These are phyloP conservation scores for Trichoderma virens DNA, from an alignment of 495 filamentous ascomycete species.

Conservation along the genomic window DNA sequence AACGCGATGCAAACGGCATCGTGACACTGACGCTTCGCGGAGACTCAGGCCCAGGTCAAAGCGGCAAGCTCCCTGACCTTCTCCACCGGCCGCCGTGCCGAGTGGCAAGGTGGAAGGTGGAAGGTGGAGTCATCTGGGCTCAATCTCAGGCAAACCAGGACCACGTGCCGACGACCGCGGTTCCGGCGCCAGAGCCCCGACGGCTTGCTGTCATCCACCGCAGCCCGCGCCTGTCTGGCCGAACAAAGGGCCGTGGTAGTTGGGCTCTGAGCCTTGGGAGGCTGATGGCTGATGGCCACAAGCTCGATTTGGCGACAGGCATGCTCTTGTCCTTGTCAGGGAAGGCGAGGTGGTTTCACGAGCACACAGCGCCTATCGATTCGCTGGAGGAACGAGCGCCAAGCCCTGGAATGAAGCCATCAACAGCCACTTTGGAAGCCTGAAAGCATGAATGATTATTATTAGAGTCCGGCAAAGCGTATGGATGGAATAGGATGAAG, in stretches of 20 bases:
- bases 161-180: conserved; percentile 1
- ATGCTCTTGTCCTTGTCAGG: not conserved
- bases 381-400: not conserved
- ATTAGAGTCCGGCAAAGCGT: too few relatives aligned
- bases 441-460: too few relatives aligned
- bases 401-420: not conserved
- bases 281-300: not conserved
- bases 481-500: too few relatives aligned
- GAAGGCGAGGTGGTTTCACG: not conserved
- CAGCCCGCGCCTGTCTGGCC: not conserved
- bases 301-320: not conserved
- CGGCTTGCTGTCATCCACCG: not conserved
- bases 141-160: not conserved
- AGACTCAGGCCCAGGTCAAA: too few relatives aligned
- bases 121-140: not conserved
- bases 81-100: not conserved
- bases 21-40: not conserved
- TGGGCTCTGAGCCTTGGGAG: not conserved
- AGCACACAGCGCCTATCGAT: not conserved
- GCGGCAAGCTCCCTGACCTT: too few relatives aligned
- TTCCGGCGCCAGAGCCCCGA: not conserved
- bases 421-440: not conserved
- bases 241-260: not conserved
- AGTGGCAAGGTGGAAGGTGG: not conserved
- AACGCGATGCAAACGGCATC: not conserved